Evolutionary conservation across 305 asterid genomes (phyloP).

Genomic region (Fraxinus nigra): DNA sequence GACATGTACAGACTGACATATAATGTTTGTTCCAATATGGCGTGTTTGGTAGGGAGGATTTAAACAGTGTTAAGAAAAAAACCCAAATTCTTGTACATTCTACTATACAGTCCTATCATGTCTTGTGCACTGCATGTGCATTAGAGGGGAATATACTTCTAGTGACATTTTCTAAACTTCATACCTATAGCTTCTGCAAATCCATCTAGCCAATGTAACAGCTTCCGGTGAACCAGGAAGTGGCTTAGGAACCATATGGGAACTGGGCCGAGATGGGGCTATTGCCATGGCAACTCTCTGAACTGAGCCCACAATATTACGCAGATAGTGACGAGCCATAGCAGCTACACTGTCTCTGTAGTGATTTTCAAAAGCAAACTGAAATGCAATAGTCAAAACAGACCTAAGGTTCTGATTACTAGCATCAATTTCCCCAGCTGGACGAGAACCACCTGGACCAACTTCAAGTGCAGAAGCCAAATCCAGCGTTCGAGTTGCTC

Average conservation of each 20-base stretch:
- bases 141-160: not conserved
- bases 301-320: constrained; percentile 83
- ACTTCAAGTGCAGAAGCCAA: constrained; percentile 88
- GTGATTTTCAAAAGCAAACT: constrained; percentile 86
- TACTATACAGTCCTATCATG: not conserved
- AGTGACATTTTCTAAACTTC: not conserved
- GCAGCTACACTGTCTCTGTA: constrained; percentile 77
- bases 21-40: not conserved
- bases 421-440: constrained; percentile 51
- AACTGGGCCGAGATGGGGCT: constrained; percentile 65
- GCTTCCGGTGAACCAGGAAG: constrained; percentile 87
- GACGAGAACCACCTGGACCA: constrained; percentile 57
- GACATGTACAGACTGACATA: not conserved
- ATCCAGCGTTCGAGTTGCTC: constrained; percentile 72
- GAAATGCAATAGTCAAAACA: constrained; percentile 87
- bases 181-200: constrained; percentile 82
- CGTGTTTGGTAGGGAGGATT: not conserved
- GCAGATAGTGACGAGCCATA: constrained; percentile 93
- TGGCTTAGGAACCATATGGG: constrained; percentile 58
- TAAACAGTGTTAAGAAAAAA: not conserved
- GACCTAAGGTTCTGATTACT: constrained; percentile 63
- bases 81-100: not conserved
- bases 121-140: not conserved
- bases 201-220: constrained; percentile 78
- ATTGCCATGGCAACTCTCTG: constrained; percentile 97